These are phyloP conservation scores for Russula griseocarnosa DNA, from an alignment of 768 basidiomycete species.

Conservation along the genomic window DNA sequence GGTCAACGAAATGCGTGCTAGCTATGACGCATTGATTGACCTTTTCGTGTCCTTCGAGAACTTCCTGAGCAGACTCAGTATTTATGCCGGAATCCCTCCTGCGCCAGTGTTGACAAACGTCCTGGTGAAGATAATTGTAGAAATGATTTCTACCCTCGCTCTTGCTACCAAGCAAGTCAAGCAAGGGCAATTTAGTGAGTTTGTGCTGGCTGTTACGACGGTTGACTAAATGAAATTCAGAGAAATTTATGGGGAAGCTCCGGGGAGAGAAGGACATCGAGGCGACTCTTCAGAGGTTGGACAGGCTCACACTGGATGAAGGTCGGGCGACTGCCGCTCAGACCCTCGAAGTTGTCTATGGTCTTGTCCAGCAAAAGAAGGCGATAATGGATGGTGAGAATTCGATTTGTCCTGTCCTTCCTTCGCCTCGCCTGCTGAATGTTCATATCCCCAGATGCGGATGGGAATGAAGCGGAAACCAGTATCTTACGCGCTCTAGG, in stretches of 20 bases:
- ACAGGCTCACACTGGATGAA: no score
- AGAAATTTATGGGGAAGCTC: no score
- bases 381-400: not conserved
- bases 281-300: no score
- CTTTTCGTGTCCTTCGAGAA: constrained; percentile 5
- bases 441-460: not conserved
- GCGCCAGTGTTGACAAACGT: not conserved
- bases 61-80: constrained; percentile 1
- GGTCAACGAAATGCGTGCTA: not conserved
- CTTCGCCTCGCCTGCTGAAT: not conserved
- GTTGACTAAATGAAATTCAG: no score
- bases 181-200: constrained; percentile 7
- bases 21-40: not conserved
- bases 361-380: no score
- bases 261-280: no score
- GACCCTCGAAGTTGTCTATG: no score
- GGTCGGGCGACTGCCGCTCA: no score
- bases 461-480: not conserved
- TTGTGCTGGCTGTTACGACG: no score
- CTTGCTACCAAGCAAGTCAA: constrained; percentile 10
- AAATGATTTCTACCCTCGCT: not conserved
- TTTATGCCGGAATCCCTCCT: not conserved
- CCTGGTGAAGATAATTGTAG: not conserved
- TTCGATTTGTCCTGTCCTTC: not conserved
- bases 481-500: not conserved